Evolutionary conservation across 371 early-diverging fungal genomes (phyloP), one percentile per base, ranked within the genome.

Genomic region (Umbelopsis sp.): DNA sequence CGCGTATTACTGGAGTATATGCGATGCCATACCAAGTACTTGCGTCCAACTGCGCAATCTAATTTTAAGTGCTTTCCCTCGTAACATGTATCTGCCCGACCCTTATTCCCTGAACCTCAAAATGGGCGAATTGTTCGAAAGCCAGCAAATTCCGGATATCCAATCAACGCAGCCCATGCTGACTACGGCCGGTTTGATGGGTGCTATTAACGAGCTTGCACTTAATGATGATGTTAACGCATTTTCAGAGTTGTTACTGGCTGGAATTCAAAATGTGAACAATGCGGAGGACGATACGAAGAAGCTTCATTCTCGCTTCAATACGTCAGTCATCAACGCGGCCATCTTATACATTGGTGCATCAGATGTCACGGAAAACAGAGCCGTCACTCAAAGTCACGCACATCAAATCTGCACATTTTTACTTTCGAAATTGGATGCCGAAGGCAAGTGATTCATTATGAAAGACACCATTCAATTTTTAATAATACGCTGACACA

Each of bases 41-140:
- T 97, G 98, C 81, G 89, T 97, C 41, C 99, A 99, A 78, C 86
- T 98, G 22, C 92, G 97, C 25, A 98, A 98, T 76, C 75, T 99
- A 74, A 91, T 99, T 48, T 80, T 97, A 48, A 93, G 94, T 70
- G 97, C 97, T 1, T 97, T 96, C 78, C 97, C 99, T 37, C 88
- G 93, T 18, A 89, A 86, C 63, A 96, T 97, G 97, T 89, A 93
- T 14, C 80, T 98, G 41, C 97, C 97, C 2, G 97, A 98, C 78
- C 99, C 99, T 12, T 94, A 96, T 70, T 93, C 94, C 3, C 94
- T 94, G 20, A 95, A 94, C 71, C 83, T 96, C 72, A 92, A 94
- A 73, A 91, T 97, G 24, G 94, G 93, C 57, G 72, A 89, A 44
- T 80, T 97, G 50, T 89, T 94, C 0, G 97, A 94, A 72, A 91